Conservation (phyloP, 306 rosid genomes). For the Glycine latifolia region DNA sequence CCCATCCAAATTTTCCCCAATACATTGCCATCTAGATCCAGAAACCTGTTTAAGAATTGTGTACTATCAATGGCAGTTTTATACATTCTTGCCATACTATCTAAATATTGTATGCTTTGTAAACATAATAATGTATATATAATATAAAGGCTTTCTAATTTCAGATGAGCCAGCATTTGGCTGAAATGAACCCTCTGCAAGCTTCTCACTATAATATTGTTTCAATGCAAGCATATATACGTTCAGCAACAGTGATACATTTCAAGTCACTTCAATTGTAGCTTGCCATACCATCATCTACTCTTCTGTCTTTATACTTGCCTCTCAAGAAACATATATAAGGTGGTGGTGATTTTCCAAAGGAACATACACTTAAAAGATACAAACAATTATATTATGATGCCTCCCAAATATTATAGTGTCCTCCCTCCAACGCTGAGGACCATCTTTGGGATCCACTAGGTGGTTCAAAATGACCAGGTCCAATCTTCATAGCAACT, state of each 20-base stretch:
- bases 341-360: constrained; percentile 14
- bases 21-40: constrained; percentile 11
- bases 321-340: constrained; percentile 22
- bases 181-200: constrained; percentile 38
- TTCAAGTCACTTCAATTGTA: constrained; percentile 18
- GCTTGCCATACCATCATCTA: constrained; percentile 4
- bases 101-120: constrained; percentile 2
- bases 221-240: constrained; percentile 12
- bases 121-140: constrained; percentile 29
- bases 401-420: constrained; percentile 89
- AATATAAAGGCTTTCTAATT: constrained; percentile 40
- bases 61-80: constrained; percentile 1
- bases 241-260: constrained; percentile 17
- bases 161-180: constrained; percentile 37
- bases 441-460: constrained; percentile 70
- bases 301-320: neutral
- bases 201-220: constrained; percentile 33
- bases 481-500: constrained; percentile 91
- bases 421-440: constrained; percentile 66
- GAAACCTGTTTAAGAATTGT: constrained; percentile 16
- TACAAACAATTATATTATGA: constrained; percentile 41
- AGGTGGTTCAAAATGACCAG: constrained; percentile 87
- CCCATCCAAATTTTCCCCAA: neutral
- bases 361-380: constrained; percentile 29
- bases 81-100: constrained; percentile 6